Evolutionary conservation across 352 stramenopile genomes (phyloP).

Genomic region (Phytophthora hibernalis): DNA sequence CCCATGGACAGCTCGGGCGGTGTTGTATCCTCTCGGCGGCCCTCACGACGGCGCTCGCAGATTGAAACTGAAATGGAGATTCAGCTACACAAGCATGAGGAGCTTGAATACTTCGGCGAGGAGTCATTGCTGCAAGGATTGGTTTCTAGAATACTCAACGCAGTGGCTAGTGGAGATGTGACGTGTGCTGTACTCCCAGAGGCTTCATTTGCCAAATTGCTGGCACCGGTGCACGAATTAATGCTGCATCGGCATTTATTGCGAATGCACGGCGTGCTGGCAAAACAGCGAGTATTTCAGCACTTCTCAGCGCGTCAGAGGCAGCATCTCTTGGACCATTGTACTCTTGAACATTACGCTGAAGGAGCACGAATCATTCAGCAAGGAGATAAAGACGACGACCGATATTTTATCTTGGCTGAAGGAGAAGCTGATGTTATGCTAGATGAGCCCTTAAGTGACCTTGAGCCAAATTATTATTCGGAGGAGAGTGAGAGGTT

Average conservation of each 20-base stretch:
- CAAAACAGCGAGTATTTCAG: conserved; percentile 73
- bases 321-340: conserved; percentile 56
- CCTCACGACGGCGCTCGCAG: conserved; percentile 44
- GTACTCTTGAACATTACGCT: conserved; percentile 49
- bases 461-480: conserved; percentile 4
- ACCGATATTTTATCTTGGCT: conserved; percentile 72
- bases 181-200: conserved; percentile 59
- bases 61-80: conserved; percentile 61
- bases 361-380: conserved; percentile 58
- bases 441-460: conserved; percentile 43
- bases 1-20: conserved; percentile 14
- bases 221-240: conserved; percentile 61
- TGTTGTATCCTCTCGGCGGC: conserved; percentile 3
- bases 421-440: conserved; percentile 69
- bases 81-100: conserved; percentile 57
- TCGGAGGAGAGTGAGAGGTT: neutral
- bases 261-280: conserved; percentile 58
- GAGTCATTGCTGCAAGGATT: conserved; percentile 50
- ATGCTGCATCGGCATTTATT: conserved; percentile 68
- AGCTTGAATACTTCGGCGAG: conserved; percentile 78
- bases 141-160: conserved; percentile 48
- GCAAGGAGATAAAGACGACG: conserved; percentile 64
- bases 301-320: conserved; percentile 40
- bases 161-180: conserved; percentile 58
- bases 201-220: conserved; percentile 44